Conservation (phyloP, 345 rosid genomes). For the Triadica sebifera region DNA sequence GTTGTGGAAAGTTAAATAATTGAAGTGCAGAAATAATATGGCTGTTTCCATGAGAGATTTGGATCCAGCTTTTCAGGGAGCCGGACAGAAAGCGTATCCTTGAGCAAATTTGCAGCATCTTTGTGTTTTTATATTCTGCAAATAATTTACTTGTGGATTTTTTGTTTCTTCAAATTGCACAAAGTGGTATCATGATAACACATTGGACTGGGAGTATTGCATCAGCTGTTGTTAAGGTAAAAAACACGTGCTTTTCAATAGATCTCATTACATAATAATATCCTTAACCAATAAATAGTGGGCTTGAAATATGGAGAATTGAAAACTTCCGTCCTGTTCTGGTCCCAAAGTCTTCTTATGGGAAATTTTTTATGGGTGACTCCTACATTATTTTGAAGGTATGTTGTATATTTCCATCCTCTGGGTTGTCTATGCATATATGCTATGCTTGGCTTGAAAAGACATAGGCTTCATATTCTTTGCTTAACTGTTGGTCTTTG, state of each 20-base stretch:
- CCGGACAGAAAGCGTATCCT: constrained; percentile 99
- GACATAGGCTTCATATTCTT: background rate
- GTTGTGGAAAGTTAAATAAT: constrained; percentile 30
- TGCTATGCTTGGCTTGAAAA: background rate
- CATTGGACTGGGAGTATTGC: background rate
- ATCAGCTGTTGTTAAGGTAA: constrained; percentile 10
- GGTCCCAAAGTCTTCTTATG: constrained; percentile 64
- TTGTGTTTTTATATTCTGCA: constrained; percentile 2
- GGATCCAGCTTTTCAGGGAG: constrained; percentile 96
- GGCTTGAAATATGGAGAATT: constrained; percentile 95
- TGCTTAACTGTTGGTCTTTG: background rate
- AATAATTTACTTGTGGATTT: background rate
- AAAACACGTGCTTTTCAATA: background rate
- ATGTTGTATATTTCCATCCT: constrained; percentile 18
- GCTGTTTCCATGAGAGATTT: constrained; percentile 97
- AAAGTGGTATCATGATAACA: background rate
- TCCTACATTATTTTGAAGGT: constrained; percentile 92
- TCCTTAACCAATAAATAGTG: constrained; percentile 46
- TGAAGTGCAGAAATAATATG: constrained; percentile 49
- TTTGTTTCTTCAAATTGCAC: background rate
- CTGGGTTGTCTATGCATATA: background rate
- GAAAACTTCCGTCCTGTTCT: constrained; percentile 78
- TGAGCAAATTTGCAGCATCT: constrained; percentile 16
- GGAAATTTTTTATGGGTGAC: constrained; percentile 93
- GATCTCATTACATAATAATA: background rate